Percentiles rank a stretch among this genome's conserved stretches.
Evolutionary conservation across 169 alveolate species (phyloP).

Genomic region (Eimeria maxima): DNA sequence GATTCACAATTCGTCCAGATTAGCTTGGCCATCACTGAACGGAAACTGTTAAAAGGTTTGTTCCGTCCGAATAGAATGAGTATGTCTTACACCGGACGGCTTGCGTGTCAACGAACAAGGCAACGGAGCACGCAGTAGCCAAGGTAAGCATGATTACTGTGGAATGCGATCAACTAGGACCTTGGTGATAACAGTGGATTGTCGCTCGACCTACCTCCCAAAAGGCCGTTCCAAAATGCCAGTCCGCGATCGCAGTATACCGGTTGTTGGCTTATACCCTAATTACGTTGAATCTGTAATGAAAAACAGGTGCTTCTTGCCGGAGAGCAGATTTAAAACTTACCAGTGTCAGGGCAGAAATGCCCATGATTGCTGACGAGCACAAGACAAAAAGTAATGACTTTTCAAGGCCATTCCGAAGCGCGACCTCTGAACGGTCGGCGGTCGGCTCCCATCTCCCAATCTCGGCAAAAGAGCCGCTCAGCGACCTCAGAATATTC

Average conservation of each 20-base stretch:
- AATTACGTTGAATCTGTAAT: not conserved
- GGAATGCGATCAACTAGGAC: not conserved
- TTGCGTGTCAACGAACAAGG: constrained; percentile 72
- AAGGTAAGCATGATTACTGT: constrained; percentile 38
- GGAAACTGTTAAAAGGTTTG: not conserved
- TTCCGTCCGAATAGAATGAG: not conserved
- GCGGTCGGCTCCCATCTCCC: constrained; percentile 61
- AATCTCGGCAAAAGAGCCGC: constrained; percentile 67
- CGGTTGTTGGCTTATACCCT: constrained; percentile 74
- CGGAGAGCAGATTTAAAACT: not conserved
- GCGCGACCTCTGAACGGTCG: constrained; percentile 65
- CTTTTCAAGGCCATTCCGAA: constrained; percentile 64
- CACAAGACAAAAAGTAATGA: constrained; percentile 57
- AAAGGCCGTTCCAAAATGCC: constrained; percentile 75
- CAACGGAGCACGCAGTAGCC: constrained; percentile 74
- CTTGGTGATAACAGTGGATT: not conserved
- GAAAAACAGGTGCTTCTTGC: not conserved
- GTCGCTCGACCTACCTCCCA: constrained; percentile 28
- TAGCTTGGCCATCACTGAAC: constrained; percentile 55
- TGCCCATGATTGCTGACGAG: constrained; percentile 74
- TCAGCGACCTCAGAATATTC: constrained; percentile 57
- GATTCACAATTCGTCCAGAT: constrained; percentile 74
- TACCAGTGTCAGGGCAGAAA: constrained; percentile 55
- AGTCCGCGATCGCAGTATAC: constrained; percentile 56
- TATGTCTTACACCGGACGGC: constrained; percentile 57